Base-by-base conservation (phyloP, 805 yeast species). In the Blastobotrys mokoenaii region DNA sequence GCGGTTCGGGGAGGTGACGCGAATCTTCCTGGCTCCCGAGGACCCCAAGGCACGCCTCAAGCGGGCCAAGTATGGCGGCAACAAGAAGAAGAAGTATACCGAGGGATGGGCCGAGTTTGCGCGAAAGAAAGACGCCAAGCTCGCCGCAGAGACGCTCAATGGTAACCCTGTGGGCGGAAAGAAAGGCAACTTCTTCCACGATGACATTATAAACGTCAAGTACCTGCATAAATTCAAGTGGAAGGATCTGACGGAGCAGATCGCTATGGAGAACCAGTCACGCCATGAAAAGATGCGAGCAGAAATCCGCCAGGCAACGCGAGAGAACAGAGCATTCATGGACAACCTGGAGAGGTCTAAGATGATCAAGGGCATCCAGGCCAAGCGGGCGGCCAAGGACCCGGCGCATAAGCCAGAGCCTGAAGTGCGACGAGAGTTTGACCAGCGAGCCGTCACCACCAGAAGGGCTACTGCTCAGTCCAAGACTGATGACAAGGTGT, bases 31-130 rank as follows among this genome's bases (percentile, higher is more conserved):
- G 51, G 83, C 87, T 53, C 96, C 95, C 12, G 98, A 93, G 62
- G 84, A 82, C 51, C 73, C 79, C 8, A 68, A 74, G 25, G 72
- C 72, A 7, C 72, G 87, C 56, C 77, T 76, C 43, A 71, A 73
- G 41, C 70, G 98, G 55, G 79, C 85, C 16, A 84, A 82, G 57
- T 74, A 77, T 51, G 97, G 97, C 11, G 97, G 98, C 17, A 93
- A 90, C 63, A 88, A 87, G 63, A 89, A 89, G 65, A 74, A 74
- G 59, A 82, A 76, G 66, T 93, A 77, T 59, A 85, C 83, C 25
- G 98, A 90, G 69, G 98, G 98, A 11, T 93, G 98, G 98, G 93
- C 84, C 6, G 98, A 93, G 65, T 93, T 85, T 63, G 67, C 74
- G 20, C 77, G 78, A 57, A 93, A 93, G 60, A 76, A 74, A 54